Conservation (phyloP, 768 basidiomycete genomes). For the Mycena alexandri region DNA sequence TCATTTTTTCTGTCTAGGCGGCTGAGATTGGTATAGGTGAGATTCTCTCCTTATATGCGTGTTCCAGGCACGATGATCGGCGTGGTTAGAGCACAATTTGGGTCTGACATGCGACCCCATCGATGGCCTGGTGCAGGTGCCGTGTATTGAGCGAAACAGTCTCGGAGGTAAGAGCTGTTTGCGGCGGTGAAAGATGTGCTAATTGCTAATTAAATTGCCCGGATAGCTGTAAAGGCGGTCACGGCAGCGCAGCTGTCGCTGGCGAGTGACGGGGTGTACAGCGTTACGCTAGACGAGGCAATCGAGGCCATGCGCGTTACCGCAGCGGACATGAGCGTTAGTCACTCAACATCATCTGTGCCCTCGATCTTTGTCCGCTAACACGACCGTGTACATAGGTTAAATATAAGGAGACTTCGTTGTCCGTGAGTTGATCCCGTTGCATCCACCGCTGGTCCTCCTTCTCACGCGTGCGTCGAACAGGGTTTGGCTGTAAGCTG, state of each 20-base stretch:
- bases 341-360: background rate
- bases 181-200: background rate
- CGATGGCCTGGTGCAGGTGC: conserved; percentile 82
- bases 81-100: conserved; percentile 77
- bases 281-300: conserved; percentile 92
- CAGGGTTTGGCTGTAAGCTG: conserved; percentile 72
- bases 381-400: conserved; percentile 16
- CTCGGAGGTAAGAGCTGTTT: conserved; percentile 70
- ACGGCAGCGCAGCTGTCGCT: conserved; percentile 96
- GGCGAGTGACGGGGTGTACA: conserved; percentile 89
- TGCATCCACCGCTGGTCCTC: background rate
- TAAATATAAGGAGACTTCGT: conserved; percentile 95
- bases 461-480: conserved; percentile 17
- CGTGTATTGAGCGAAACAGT: conserved; percentile 94
- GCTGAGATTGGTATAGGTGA: conserved; percentile 92
- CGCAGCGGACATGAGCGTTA: conserved; percentile 91
- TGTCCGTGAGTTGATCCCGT: conserved; percentile 70
- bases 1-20: conserved; percentile 57
- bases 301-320: conserved; percentile 96
- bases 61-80: conserved; percentile 5
- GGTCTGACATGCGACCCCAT: conserved; percentile 79
- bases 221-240: conserved; percentile 87
- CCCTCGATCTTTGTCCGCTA: background rate
- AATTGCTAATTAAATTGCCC: conserved; percentile 13
- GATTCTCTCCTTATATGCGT: conserved; percentile 27